Evolutionary conservation across 2,329 filamentous ascomycete genomes (phyloP).

Genomic region (Trichoderma polysporum): DNA sequence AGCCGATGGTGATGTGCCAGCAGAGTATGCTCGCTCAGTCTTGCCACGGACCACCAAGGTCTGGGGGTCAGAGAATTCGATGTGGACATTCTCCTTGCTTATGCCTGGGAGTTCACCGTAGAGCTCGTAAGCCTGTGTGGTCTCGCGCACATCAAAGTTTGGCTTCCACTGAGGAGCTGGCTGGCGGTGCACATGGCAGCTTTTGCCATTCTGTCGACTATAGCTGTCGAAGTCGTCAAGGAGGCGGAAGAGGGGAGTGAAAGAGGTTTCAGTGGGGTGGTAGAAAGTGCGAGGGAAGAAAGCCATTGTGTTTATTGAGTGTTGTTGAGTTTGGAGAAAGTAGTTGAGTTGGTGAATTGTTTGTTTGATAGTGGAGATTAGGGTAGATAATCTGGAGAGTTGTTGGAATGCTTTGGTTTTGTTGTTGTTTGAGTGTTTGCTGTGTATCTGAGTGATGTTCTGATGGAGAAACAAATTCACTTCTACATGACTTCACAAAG

Average conservation of each 20-base stretch:
- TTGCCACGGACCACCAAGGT: slow-evolving; percentile 70
- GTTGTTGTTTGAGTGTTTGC: slow-evolving; percentile 25
- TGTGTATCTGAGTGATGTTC: slow-evolving; percentile 26
- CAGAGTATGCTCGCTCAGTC: slow-evolving; percentile 62
- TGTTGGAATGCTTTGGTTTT: background rate
- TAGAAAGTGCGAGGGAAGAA: slow-evolving; percentile 57
- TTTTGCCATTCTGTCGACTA: slow-evolving; percentile 39
- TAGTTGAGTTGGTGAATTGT: background rate
- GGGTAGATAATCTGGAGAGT: background rate
- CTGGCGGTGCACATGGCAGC: slow-evolving; percentile 29
- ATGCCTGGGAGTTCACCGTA: slow-evolving; percentile 78
- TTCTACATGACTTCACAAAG: background rate
- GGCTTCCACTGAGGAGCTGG: slow-evolving; percentile 63
- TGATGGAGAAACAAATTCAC: slow-evolving; percentile 23
- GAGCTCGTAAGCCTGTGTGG: slow-evolving; percentile 67
- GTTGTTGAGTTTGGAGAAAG: background rate
- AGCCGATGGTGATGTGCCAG: slow-evolving; percentile 50
- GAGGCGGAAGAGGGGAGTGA: slow-evolving; percentile 62
- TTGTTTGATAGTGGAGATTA: background rate
- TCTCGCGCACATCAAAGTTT: slow-evolving; percentile 77
- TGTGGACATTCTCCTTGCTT: slow-evolving; percentile 69
- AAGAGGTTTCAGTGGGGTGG: slow-evolving; percentile 51
- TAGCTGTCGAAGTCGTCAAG: slow-evolving; percentile 64
- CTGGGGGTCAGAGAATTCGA: slow-evolving; percentile 77
- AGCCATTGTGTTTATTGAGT: slow-evolving; percentile 46